Base-by-base conservation (phyloP, 768 basidiomycete genomes). In the Pisolithus albus region DNA sequence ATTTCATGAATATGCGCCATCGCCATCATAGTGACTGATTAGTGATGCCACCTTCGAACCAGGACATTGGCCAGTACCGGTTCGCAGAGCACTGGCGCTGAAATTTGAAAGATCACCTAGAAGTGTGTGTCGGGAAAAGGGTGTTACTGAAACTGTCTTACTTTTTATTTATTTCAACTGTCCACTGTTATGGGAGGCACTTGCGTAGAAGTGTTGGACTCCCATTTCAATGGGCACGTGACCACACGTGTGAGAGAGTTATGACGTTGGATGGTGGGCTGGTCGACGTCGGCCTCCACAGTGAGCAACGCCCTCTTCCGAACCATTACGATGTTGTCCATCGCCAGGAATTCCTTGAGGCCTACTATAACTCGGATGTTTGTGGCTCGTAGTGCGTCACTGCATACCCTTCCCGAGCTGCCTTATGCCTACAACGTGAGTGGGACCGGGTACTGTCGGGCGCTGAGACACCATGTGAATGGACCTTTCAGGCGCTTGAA, bases 351-450 rank as follows among this genome's bases (percentile, higher is more conserved):
- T 34, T 58, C 71, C 37, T 59, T 75, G 30, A 76, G 73, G 53
- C 76, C 77, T 18, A 59, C 72, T 7, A 52, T 79, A 42, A 57
- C 74, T 32, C 79, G 82, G 48, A 53, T 76, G 15, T 73, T 81
- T 50, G 69, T 67, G 15, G 63, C 70, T 26, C 61, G 72, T 38
- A 58, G 70, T 13, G 71, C 82, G 34, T 70, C 72, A 11, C 43
- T 83, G 52, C 88, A 92, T 70, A 85, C 86, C 5, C 79, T 93
- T 19, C 91, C 92, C 5, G 72, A 80, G 38, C 74, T 94, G 28
- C 87, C 90, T 42, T 93, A 92, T 64, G 72, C 73, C 18, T 89
- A 93, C 67, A 79, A 91, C 69, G 90, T 86, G 49, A 54, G 78
- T 68, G 34, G 30, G 34, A 32, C 49, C 58, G 11, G 50, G 19